Base-by-base conservation (phyloP, 352 stramenopile species). In the Phytophthora crassamura region DNA sequence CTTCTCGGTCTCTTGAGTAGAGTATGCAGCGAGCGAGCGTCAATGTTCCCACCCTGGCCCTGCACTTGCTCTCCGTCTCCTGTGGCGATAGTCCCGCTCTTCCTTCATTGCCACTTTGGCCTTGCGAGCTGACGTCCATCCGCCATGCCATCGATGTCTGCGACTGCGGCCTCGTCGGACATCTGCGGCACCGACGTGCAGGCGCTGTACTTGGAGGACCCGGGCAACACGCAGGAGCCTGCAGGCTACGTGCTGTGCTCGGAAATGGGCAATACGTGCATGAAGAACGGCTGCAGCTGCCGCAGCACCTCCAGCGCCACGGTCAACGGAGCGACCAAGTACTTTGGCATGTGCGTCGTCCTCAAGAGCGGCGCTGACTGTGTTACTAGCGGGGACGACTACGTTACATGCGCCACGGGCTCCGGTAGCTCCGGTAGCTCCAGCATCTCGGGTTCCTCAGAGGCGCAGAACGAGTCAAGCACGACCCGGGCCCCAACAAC, bases 211-310 rank as follows among this genome's bases (percentile, higher is more conserved):
- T 54, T 81, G 33, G 50, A 68, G 25, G 73, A 77, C 49, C 65
- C 73, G 14, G 69, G 64, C 32, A 72, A 71, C 52, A 59, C 63
- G 49, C 25, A 62, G 49, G 64, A 76, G 38, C 69, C 70, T 7
- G 35, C 28, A 16, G 55, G 54, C 32, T 81, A 78, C 38, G 49
- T 70, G 4, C 5, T 67, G 22, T 81, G 73, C 42, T 66, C 64
- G 8, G 53, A 68, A 54, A 69, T 74, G 65, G 56, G 67, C 54
- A 61, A 59, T 34, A 75, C 57, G 28, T 81, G 73, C 65, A 66
- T 59, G 51, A 72, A 64, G n/a, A 69, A 67, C 55, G 60, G 56
- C 6, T 81, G 73, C 51, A 70, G 32, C 30, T 81, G 73, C 57
- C 69, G 73, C 0, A 61, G 56, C 11, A 18, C 48, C 4, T 47